Conservation (phyloP, 352 stramenopile species). For the Blastocystis sp. region DNA sequence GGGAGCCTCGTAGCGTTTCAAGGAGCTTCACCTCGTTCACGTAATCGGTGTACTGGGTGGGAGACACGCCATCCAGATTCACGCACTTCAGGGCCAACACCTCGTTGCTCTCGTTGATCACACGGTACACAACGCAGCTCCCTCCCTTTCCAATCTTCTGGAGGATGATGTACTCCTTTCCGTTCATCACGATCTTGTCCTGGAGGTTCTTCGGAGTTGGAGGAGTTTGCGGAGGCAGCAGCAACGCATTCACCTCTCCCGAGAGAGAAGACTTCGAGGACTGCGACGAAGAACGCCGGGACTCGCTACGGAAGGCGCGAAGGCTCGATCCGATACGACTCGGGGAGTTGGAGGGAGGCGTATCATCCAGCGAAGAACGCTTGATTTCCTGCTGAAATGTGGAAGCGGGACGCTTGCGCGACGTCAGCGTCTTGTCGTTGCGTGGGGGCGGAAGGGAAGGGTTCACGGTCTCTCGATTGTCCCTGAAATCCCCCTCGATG, state of each 20-base stretch:
- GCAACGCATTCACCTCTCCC: background rate
- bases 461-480: background rate
- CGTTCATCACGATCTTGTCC: constrained; percentile 74
- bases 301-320: too few species aligned
- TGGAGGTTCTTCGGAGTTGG: constrained; percentile 29
- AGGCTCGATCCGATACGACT: too few species aligned
- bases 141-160: constrained; percentile 92
- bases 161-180: constrained; percentile 86
- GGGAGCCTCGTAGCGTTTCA: constrained; percentile 85
- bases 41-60: constrained; percentile 86
- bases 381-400: background rate
- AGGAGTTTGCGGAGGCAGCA: constrained; percentile 13
- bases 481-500: background rate
- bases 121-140: constrained; percentile 91
- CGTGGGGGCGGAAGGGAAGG: too few species aligned
- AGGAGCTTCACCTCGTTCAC: constrained; percentile 94
- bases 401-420: constrained; percentile 16
- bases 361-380: background rate
- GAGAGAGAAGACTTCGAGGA: too few species aligned
- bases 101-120: constrained; percentile 50
- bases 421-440: background rate
- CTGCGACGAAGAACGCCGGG: too few species aligned
- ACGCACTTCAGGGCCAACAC: constrained; percentile 92
- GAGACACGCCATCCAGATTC: constrained; percentile 86
- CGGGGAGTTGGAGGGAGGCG: too few species aligned